phyloP scores from a whole-genome alignment of 495 filamentous ascomycete genomes.

The Tuber magnatum region DNA sequence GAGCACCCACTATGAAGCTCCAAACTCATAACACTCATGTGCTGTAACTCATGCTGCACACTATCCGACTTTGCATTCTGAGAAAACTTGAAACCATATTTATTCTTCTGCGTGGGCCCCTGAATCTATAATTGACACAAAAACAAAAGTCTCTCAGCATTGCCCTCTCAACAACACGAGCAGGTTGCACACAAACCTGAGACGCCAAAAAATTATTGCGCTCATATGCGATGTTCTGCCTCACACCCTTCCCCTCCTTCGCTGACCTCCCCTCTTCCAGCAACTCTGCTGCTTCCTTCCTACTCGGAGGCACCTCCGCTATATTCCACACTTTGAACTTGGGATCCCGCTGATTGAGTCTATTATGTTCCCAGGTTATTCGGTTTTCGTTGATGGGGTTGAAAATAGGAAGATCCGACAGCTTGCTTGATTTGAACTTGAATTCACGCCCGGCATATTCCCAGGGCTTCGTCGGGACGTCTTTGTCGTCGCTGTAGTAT shows the following conservation, averaged over 20 bases:
- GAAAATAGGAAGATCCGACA: slow-evolving; percentile 74
- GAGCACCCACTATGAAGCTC: slow-evolving; percentile 60
- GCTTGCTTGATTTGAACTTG: slow-evolving; percentile 62
- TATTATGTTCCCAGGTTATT: slow-evolving; percentile 47
- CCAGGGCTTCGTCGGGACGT: slow-evolving; percentile 69
- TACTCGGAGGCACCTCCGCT: slow-evolving; percentile 58
- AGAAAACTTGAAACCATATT: slow-evolving; percentile 77
- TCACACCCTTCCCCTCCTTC: slow-evolving; percentile 27
- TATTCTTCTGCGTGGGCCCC: slow-evolving; percentile 78
- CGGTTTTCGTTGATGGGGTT: slow-evolving; percentile 57
- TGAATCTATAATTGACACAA: slow-evolving; percentile 58
- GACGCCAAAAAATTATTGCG: slow-evolving; percentile 7
- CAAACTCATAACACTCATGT: slow-evolving; percentile 94
- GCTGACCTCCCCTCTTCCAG: slow-evolving; percentile 44
- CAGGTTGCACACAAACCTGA: slow-evolving; percentile 26
- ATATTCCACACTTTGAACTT: slow-evolving; percentile 54
- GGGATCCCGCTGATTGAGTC: slow-evolving; percentile 48
- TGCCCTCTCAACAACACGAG: neutral
- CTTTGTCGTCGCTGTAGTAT: slow-evolving; percentile 76
- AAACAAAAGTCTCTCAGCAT: slow-evolving; percentile 13
- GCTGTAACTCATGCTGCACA: slow-evolving; percentile 77
- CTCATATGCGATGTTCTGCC: neutral
- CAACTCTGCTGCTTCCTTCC: slow-evolving; percentile 65
- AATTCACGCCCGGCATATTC: slow-evolving; percentile 90
- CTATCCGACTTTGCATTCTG: slow-evolving; percentile 68